These are phyloP conservation scores for Pythium scleroteichum DNA, from an alignment of 352 stramenopile species.

Conservation along the genomic window DNA sequence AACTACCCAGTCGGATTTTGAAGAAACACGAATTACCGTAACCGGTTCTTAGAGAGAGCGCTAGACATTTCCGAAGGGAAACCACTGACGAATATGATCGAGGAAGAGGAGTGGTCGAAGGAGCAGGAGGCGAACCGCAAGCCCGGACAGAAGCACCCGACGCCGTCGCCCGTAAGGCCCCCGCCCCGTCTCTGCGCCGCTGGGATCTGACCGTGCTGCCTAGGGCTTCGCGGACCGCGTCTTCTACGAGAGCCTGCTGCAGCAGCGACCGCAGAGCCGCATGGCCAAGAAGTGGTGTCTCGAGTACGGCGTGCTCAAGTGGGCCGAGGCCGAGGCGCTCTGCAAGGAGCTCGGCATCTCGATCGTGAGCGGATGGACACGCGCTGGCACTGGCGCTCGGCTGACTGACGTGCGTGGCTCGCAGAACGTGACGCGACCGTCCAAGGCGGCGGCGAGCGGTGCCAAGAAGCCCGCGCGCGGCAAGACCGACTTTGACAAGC, in stretches of 20 bases:
- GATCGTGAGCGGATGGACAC: slow-evolving; percentile 53
- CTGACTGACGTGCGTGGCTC: no score
- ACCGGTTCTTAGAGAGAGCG: no score
- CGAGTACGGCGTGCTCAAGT: slow-evolving; percentile 89
- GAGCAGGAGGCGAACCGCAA: slow-evolving; percentile 89
- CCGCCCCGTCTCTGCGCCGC: background rate
- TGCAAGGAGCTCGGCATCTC: slow-evolving; percentile 73
- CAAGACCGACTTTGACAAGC: slow-evolving; percentile 32
- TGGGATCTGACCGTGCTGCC: background rate
- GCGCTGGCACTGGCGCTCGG: no score
- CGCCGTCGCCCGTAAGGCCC: slow-evolving; percentile 65
- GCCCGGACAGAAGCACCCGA: slow-evolving; percentile 87
- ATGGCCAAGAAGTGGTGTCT: slow-evolving; percentile 92
- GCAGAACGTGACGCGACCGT: slow-evolving; percentile 54
- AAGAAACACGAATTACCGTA: background rate
- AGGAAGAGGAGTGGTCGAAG: slow-evolving; percentile 89
- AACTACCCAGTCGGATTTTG: slow-evolving; percentile 9
- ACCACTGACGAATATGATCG: slow-evolving; percentile 48
- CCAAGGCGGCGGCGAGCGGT: slow-evolving; percentile 46
- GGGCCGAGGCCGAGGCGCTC: slow-evolving; percentile 74
- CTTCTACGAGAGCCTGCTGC: slow-evolving; percentile 90
- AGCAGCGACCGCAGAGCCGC: slow-evolving; percentile 79
- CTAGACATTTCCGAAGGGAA: no score
- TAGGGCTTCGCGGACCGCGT: slow-evolving; percentile 87
- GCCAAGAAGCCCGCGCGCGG: slow-evolving; percentile 34